Evolutionary conservation across 2,329 filamentous ascomycete species (phyloP).

Genomic region (Nemania sp.): DNA sequence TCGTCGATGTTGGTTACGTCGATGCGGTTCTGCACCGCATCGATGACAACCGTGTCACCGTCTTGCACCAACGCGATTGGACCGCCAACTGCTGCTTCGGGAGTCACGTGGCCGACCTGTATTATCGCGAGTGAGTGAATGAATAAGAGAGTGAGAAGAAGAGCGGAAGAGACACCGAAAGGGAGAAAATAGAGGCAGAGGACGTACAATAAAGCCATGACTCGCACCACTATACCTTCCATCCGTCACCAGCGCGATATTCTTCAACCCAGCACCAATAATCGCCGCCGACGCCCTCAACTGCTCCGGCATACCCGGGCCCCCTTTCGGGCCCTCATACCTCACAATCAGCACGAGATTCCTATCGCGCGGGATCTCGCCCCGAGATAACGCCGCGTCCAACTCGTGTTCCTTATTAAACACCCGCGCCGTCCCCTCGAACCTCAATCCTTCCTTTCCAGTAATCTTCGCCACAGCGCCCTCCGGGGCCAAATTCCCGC

Average conservation of each 20-base stretch:
- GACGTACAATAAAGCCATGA: conserved; percentile 53
- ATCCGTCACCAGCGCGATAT: conserved; percentile 90
- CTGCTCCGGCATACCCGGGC: conserved; percentile 95
- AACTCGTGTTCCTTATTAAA: conserved; percentile 86
- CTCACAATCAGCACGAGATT: conserved; percentile 89
- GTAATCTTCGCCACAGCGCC: conserved; percentile 96
- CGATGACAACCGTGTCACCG: conserved; percentile 84
- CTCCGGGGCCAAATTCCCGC: conserved; percentile 83
- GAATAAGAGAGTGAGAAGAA: conserved; percentile 38
- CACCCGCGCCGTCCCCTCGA: conserved; percentile 78
- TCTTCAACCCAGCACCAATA: conserved; percentile 86
- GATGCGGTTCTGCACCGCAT: conserved; percentile 80
- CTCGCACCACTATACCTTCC: conserved; percentile 85
- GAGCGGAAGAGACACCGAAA: not conserved
- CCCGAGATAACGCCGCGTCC: conserved; percentile 69
- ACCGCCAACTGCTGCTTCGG: conserved; percentile 86
- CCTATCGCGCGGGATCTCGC: conserved; percentile 69
- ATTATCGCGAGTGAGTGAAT: not conserved
- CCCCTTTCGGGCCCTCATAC: conserved; percentile 91
- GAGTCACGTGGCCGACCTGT: conserved; percentile 80
- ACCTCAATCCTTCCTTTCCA: conserved; percentile 85
- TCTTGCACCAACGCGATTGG: conserved; percentile 82
- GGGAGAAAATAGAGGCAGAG: not conserved
- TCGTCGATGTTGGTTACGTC: conserved; percentile 63
- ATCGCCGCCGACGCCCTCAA: conserved; percentile 85